Base-by-base conservation (phyloP, 73 alveolate genomes). In the Symbiodinium pilosum region DNA sequence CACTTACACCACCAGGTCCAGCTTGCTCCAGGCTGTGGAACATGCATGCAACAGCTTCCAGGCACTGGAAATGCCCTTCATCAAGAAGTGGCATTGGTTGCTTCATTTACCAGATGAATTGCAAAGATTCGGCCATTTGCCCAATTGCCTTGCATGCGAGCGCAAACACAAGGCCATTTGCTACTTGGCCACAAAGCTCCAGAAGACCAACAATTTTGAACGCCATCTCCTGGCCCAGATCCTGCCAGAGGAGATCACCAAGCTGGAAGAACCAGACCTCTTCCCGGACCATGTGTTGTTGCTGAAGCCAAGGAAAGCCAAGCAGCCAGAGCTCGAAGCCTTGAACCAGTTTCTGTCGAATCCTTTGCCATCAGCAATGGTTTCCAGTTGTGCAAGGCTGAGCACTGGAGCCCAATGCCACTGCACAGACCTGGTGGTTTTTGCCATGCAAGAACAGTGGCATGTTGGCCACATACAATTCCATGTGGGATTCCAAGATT, bases 311-410 rank as follows among this genome's bases (percentile, higher is more conserved):
- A 14, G 83, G 39, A 68, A 68, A 14, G 83, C 83, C 24, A 6
- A 20, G 39, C 8, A 68, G 83, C 8, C 39, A 36, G 8, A 36
- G 39, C 83, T 68, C 83, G 11, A 68, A 68, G 83, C 83, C 24
- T 20, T 68, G 39, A 68, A 36, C 8, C 83, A 68, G 8, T 36
- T 68, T 68, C 8, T 20, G 83, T 20, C 39, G 24, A 68, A 21
- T 11, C 83, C 8, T 68, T 68, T 14, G 83, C 83, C 83, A 68
- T n/a, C n/a, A n/a, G n/a, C n/a, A n/a, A n/a, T n/a, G 83, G 83
- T 36, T 14, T 14, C 83, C 83, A 68, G 39, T 36, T 14, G 83
- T 68, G 39, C 24, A 36, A 36, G 24, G 83, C 39, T 36, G 39
- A 68, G 24, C 8, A 20, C 24, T 68, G 83, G 24, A 68, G 24